Evolutionary conservation across 371 early-diverging fungal genomes (phyloP).

Genomic region (Apophysomyces trapeziformis): DNA sequence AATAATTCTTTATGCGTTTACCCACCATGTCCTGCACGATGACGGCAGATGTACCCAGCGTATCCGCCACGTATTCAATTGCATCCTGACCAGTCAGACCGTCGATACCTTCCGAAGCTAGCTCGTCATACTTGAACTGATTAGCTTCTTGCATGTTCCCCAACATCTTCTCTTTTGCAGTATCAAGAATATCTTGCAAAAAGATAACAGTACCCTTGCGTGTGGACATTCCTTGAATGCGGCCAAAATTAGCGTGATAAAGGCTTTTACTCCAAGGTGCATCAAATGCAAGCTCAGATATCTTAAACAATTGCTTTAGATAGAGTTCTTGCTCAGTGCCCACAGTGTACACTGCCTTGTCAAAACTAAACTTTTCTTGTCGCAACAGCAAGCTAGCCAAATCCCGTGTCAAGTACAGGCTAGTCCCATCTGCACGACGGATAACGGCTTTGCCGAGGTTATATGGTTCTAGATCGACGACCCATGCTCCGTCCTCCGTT

Average conservation of each 20-base stretch:
- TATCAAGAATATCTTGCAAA: slow-evolving; percentile 92
- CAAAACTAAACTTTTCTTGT: slow-evolving; percentile 74
- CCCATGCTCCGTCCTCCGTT: slow-evolving; percentile 69
- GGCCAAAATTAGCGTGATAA: slow-evolving; percentile 92
- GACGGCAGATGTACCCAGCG: slow-evolving; percentile 79
- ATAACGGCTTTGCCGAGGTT: slow-evolving; percentile 79
- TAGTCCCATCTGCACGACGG: slow-evolving; percentile 87
- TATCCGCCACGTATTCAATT: slow-evolving; percentile 70
- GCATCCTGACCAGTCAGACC: slow-evolving; percentile 1
- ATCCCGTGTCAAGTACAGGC: slow-evolving; percentile 95
- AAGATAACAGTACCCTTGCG: slow-evolving; percentile 94
- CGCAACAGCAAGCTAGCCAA: slow-evolving; percentile 89
- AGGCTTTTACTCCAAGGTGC: slow-evolving; percentile 48
- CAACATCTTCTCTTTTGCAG: slow-evolving; percentile 61
- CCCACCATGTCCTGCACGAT: slow-evolving; percentile 92
- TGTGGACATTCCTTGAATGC: slow-evolving; percentile 94
- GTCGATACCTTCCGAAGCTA: slow-evolving; percentile 41
- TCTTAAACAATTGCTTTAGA: slow-evolving; percentile 91
- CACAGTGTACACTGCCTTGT: slow-evolving; percentile 89
- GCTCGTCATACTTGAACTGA: slow-evolving; percentile 68
- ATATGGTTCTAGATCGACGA: slow-evolving; percentile 72
- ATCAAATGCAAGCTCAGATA: slow-evolving; percentile 64
- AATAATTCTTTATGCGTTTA: slow-evolving; percentile 90
- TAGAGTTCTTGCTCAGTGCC: slow-evolving; percentile 89
- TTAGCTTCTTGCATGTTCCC: slow-evolving; percentile 41